These are phyloP conservation scores for Laetiporus sulphureus DNA, from an alignment of 1,284 basidiomycete genomes.

Conservation along the genomic window DNA sequence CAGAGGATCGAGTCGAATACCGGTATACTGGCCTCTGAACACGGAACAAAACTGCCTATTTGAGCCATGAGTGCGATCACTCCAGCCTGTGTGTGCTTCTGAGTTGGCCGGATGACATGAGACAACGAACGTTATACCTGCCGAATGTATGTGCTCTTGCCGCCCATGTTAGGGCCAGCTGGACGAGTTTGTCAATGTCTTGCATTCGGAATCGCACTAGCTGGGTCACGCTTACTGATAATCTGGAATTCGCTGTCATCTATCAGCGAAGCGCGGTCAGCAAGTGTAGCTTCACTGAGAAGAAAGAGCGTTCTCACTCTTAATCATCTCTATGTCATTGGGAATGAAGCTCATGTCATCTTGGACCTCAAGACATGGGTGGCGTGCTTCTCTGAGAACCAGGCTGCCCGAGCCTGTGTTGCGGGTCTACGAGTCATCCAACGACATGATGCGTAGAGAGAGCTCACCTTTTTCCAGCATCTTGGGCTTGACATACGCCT, in stretches of 20 bases:
- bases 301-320: too few relatives aligned
- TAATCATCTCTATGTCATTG: constrained; percentile 90
- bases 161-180: constrained; percentile 96
- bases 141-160: constrained; percentile 91
- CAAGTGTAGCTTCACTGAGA: constrained; percentile 13
- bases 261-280: not conserved
- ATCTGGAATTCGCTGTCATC: constrained; percentile 83
- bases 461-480: constrained; percentile 62
- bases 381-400: constrained; percentile 77
- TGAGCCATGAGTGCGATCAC: constrained; percentile 96
- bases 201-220: constrained; percentile 1
- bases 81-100: constrained; percentile 54
- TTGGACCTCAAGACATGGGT: constrained; percentile 96
- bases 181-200: constrained; percentile 3
- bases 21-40: constrained; percentile 77
- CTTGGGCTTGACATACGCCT: constrained; percentile 82
- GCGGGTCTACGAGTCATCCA: not conserved
- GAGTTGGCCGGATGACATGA: constrained; percentile 6
- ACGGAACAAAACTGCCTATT: constrained; percentile 93
- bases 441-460: not conserved
- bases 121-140: constrained; percentile 38
- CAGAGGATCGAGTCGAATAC: constrained; percentile 97
- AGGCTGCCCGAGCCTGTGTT: constrained; percentile 69
- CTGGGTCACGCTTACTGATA: constrained; percentile 51
- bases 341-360: constrained; percentile 95